These are phyloP conservation scores for Globisporangium ultimum DNA, from an alignment of 352 stramenopile genomes.

Conservation along the genomic window DNA sequence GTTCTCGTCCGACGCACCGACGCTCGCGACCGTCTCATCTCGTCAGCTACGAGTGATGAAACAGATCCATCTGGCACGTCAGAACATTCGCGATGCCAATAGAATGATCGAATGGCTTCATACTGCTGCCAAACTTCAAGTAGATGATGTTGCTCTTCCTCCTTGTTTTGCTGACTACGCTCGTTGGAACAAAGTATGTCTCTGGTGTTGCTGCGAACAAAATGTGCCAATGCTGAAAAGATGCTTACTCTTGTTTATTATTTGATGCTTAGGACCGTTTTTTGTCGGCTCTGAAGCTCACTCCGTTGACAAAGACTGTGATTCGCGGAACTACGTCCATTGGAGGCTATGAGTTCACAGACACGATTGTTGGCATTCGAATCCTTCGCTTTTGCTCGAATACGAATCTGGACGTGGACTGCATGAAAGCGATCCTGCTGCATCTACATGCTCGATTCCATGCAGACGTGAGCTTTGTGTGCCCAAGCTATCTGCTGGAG, in stretches of 20 bases:
- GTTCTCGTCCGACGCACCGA: background rate
- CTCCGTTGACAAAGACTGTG: too few species aligned
- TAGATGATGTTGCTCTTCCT: background rate
- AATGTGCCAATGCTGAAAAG: too few species aligned
- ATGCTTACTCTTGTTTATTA: too few species aligned
- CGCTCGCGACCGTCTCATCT: background rate
- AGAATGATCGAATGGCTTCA: background rate
- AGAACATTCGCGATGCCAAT: background rate
- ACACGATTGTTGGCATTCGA: background rate
- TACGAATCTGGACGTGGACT: background rate
- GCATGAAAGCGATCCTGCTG: background rate
- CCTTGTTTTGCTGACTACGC: too few species aligned
- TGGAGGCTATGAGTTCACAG: background rate
- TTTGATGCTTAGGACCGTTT: too few species aligned
- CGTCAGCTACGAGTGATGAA: slow-evolving; percentile 6
- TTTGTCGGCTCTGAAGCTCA: too few species aligned
- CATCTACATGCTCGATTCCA: slow-evolving; percentile 2
- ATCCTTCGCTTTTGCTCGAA: background rate
- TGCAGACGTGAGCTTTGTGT: background rate
- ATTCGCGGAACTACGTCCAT: too few species aligned
- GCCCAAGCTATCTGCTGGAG: background rate
- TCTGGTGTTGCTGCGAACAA: too few species aligned
- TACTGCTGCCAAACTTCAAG: background rate
- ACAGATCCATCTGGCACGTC: slow-evolving; percentile 5
- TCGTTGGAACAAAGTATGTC: too few species aligned